Conservation (phyloP, 352 stramenopile genomes). For the Globisporangium perplexum region DNA sequence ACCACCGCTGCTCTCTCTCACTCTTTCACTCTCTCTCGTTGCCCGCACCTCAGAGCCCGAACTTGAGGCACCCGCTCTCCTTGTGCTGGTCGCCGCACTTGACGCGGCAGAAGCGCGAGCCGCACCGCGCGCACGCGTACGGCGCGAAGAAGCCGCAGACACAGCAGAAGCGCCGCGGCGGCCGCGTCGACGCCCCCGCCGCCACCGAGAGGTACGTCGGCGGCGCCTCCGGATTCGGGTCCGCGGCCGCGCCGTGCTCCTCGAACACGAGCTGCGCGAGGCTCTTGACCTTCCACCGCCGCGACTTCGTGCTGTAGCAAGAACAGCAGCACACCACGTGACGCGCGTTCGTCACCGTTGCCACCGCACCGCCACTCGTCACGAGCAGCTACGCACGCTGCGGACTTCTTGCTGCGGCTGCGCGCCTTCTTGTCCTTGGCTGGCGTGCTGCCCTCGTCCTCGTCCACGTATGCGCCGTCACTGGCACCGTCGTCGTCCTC, state of each 20-base stretch:
- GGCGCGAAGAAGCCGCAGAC: slow-evolving; percentile 79
- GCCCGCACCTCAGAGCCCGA: slow-evolving; percentile 35
- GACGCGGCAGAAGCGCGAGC: slow-evolving; percentile 76
- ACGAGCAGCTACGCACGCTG: slow-evolving; percentile 1
- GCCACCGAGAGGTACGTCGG: slow-evolving; percentile 77
- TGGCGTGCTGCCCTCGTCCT: slow-evolving; percentile 25
- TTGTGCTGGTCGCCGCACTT: slow-evolving; percentile 85
- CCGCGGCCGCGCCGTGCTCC: slow-evolving; percentile 33
- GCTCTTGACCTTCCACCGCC: slow-evolving; percentile 84
- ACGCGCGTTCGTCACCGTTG: neutral
- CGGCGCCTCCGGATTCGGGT: neutral
- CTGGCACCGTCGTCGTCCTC: slow-evolving; percentile 46
- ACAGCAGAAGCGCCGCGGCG: slow-evolving; percentile 76
- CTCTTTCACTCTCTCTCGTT: too few relatives aligned
- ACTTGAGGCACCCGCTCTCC: slow-evolving; percentile 89
- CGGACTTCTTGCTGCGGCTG: slow-evolving; percentile 16
- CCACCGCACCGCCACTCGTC: neutral
- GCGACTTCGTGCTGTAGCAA: slow-evolving; percentile 13
- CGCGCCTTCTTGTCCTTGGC: slow-evolving; percentile 33
- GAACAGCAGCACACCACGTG: neutral
- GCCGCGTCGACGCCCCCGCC: slow-evolving; percentile 45
- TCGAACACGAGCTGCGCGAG: slow-evolving; percentile 85
- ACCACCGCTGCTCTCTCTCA: too few relatives aligned
- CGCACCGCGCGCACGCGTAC: slow-evolving; percentile 78
- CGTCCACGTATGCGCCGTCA: slow-evolving; percentile 72